Base-by-base conservation (phyloP, 257 asterid genomes). In the Leonotis leonurus region DNA sequence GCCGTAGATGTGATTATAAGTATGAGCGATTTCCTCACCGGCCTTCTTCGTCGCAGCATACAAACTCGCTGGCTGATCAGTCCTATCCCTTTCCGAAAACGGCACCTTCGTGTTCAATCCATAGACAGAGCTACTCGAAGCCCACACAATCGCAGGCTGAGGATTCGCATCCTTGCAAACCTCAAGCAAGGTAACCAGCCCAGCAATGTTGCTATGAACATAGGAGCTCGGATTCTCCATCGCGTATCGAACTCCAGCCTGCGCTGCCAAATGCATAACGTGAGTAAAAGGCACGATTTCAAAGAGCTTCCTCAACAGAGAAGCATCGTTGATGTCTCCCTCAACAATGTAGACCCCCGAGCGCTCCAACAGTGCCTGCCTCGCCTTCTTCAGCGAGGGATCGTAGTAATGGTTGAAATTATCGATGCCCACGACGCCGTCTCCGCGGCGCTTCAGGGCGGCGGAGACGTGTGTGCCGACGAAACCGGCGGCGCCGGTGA, bases 161-260 rank as follows among this genome's bases (percentile, higher is more conserved):
- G 98, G 98, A 64, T 81, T 89, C 2, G 71, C 97, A 37, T 43
- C 65, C 74, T 92, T 92, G 61, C 98, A 92, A 69, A 86, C 92
- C 71, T 92, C 98, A 40, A 92, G 90, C 65, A 92, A 21, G 67
- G 62, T 86, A 50, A 92, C 98, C 0, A 92, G 71, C 29, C 98
- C 98, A 1, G 98, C 98, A n/a, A 92, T 92, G 66, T 92, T 92
- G 69, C 97, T 88, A 64, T 88, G 98, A 17, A 89, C 95, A 66
- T 92, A 92, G 2, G 98, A 92, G 68, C 95, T 73, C n/a, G 98
- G 98, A 77, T 92, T 92, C 73, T 88, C 90, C 98, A 92, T 88
- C n/a, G 98, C 98, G 18, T 92, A 92, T 1, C 97, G 67, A 0
- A 92, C 98, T 1, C 98, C 98, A 0, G 98, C 98, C 74, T 91